A percentile compares a stretch with the other conserved stretches of the same genome.
Conservation (phyloP, 805 yeast species). For the Yamadazyma endophytica region DNA sequence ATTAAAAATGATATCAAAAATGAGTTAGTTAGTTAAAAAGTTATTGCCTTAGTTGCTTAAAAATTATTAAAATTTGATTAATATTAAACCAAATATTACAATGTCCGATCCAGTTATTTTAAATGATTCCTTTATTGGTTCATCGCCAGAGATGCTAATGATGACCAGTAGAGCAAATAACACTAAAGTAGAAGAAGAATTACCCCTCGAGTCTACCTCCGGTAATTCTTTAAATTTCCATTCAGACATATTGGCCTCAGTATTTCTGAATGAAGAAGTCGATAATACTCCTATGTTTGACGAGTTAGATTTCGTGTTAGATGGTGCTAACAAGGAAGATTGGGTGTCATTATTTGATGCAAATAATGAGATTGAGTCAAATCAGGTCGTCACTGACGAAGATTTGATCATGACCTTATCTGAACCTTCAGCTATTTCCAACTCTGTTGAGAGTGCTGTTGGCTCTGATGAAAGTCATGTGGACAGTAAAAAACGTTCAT, state of each 20-base stretch:
- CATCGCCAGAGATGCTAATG: conserved; percentile 1
- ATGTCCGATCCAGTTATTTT: conserved; percentile 14
- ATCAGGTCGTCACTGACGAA: conserved; percentile 14
- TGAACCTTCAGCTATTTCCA: conserved; percentile 7
- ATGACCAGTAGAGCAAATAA: background rate
- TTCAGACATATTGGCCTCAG: conserved; percentile 48
- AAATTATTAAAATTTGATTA: too few species aligned
- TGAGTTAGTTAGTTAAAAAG: background rate
- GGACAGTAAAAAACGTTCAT: conserved; percentile 10
- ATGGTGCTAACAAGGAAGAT: conserved; percentile 40
- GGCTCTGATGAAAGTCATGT: conserved; percentile 6
- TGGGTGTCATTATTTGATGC: conserved; percentile 62
- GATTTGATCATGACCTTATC: conserved; percentile 14
- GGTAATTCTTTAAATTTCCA: conserved; percentile 51
- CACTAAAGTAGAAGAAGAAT: background rate
- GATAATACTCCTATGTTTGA: conserved; percentile 61
- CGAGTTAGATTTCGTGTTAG: conserved; percentile 42
- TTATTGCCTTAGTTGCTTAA: conserved; percentile 1
- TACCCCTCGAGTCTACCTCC: background rate
- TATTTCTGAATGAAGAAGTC: conserved; percentile 39
- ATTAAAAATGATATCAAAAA: too few species aligned
- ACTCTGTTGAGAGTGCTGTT: conserved; percentile 8
- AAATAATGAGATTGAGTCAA: conserved; percentile 13
- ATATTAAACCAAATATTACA: conserved; percentile 1
- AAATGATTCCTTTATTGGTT: conserved; percentile 14